Percentiles rank a stretch among this genome's conserved stretches.
Conservation (phyloP, 2,329 filamentous ascomycete species). For the Blastomyces silverae region DNA sequence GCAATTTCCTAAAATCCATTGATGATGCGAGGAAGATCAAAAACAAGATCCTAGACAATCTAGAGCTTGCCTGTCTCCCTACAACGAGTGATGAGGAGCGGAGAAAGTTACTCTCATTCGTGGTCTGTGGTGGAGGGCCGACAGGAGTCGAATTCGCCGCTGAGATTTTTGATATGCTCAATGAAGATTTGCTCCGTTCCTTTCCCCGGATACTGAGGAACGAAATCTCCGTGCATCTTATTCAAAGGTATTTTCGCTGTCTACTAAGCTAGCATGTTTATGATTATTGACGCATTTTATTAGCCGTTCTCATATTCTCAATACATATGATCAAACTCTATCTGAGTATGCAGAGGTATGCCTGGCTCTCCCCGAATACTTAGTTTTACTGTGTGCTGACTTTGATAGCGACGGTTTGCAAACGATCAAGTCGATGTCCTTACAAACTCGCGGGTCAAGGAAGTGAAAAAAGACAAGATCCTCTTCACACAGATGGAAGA, state of each 20-base stretch:
- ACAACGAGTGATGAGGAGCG: conserved; percentile 86
- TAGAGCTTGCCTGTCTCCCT: conserved; percentile 86
- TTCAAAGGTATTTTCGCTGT: conserved; percentile 54
- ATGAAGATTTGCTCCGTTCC: conserved; percentile 77
- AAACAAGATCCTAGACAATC: conserved; percentile 78
- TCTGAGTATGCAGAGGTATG: conserved; percentile 76
- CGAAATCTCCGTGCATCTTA: conserved; percentile 94
- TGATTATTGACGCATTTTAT: not conserved
- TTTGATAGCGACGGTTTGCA: conserved; percentile 61
- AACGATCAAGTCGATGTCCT: conserved; percentile 87
- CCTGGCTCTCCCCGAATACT: not conserved
- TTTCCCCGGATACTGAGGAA: conserved; percentile 91
- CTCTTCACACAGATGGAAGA: conserved; percentile 79
- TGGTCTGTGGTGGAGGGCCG: conserved; percentile 89
- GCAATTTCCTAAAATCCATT: conserved; percentile 92
- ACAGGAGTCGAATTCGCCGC: conserved; percentile 98
- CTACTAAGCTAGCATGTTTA: not conserved
- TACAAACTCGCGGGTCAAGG: conserved; percentile 87
- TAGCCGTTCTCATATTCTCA: conserved; percentile 81
- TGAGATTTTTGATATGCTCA: conserved; percentile 90
- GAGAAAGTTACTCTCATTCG: conserved; percentile 81
- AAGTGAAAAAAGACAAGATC: conserved; percentile 76
- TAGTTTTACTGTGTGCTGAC: conserved; percentile 16
- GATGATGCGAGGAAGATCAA: conserved; percentile 84
- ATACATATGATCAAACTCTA: conserved; percentile 94